Evolutionary conservation across 306 rosid species (phyloP).

Genomic region (Quercus rubra): DNA sequence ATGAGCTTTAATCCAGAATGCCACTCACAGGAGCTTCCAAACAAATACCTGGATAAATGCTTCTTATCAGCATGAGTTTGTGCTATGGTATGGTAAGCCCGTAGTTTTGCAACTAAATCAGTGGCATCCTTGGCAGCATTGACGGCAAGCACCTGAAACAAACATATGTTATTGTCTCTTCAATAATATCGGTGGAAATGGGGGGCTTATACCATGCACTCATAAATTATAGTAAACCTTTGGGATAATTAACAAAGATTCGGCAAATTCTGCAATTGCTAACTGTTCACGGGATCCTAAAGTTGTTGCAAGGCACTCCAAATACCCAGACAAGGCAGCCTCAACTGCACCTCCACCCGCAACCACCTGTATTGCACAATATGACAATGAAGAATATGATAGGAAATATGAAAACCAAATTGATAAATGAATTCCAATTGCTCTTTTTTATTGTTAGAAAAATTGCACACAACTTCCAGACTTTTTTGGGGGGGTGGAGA

Average conservation of each 20-base stretch:
- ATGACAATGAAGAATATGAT: constrained; percentile 4
- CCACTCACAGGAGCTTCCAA: neutral
- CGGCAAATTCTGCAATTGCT: constrained; percentile 98
- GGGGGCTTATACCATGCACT: neutral
- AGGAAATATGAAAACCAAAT: too few species aligned
- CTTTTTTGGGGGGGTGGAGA: too few species aligned
- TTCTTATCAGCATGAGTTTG: constrained; percentile 89
- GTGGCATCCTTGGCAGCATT: constrained; percentile 99
- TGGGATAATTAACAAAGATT: constrained; percentile 81
- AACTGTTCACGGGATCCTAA: constrained; percentile 97
- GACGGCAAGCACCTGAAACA: constrained; percentile 83
- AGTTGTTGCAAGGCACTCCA: constrained; percentile 95
- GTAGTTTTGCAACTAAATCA: constrained; percentile 81
- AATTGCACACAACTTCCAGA: too few species aligned
- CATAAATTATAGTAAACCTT: constrained; percentile 41
- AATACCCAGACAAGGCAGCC: constrained; percentile 84
- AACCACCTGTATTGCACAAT: constrained; percentile 60
- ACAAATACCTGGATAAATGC: constrained; percentile 73
- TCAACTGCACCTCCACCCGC: constrained; percentile 99
- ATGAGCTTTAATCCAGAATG: neutral
- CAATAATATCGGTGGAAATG: neutral
- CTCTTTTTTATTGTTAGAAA: too few species aligned
- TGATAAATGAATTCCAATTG: too few species aligned
- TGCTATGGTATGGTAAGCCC: constrained; percentile 84
- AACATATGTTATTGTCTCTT: constrained; percentile 6